phyloP scores from a whole-genome alignment of 2,329 filamentous ascomycete species.

The Fusarium metavorans region DNA sequence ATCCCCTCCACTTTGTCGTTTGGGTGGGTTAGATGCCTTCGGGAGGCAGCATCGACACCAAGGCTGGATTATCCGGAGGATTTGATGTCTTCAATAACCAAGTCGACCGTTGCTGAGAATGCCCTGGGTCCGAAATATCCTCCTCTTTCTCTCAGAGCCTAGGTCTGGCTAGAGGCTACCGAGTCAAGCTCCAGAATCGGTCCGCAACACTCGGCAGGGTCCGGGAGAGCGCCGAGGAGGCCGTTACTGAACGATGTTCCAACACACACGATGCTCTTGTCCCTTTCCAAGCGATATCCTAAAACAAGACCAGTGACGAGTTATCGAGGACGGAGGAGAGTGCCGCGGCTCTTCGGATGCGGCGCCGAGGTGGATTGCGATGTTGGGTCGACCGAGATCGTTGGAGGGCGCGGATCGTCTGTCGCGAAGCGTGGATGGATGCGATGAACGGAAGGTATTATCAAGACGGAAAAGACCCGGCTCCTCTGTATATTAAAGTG shows the following conservation, averaged over 20 bases:
- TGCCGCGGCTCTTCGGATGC: slow-evolving; percentile 17
- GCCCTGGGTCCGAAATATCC: not conserved
- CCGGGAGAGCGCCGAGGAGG: not conserved
- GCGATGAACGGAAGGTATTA: slow-evolving; percentile 12
- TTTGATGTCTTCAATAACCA: not conserved
- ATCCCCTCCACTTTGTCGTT: slow-evolving; percentile 32
- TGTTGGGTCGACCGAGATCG: slow-evolving; percentile 22
- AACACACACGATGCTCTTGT: not conserved
- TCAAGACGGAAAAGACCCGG: slow-evolving; percentile 1
- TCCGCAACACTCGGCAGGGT: slow-evolving; percentile 1
- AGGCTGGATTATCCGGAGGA: slow-evolving; percentile 3
- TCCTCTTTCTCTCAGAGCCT: slow-evolving; percentile 12
- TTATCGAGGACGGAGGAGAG: slow-evolving; percentile 14
- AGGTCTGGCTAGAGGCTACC: not conserved
- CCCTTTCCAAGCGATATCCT: slow-evolving; percentile 6
- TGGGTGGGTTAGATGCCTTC: slow-evolving; percentile 11
- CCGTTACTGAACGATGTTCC: not conserved
- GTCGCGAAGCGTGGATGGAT: slow-evolving; percentile 7
- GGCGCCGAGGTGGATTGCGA: slow-evolving; percentile 27
- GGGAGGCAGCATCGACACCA: slow-evolving; percentile 21
- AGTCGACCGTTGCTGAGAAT: not conserved
- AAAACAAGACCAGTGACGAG: slow-evolving; percentile 7
- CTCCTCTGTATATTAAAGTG: slow-evolving; percentile 1
- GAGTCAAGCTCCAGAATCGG: not conserved
- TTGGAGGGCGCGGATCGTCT: slow-evolving; percentile 26